A percentile compares a stretch with the other conserved stretches of the same genome.
Conservation (phyloP, 768 basidiomycete genomes). For the Panellus pusillus region DNA sequence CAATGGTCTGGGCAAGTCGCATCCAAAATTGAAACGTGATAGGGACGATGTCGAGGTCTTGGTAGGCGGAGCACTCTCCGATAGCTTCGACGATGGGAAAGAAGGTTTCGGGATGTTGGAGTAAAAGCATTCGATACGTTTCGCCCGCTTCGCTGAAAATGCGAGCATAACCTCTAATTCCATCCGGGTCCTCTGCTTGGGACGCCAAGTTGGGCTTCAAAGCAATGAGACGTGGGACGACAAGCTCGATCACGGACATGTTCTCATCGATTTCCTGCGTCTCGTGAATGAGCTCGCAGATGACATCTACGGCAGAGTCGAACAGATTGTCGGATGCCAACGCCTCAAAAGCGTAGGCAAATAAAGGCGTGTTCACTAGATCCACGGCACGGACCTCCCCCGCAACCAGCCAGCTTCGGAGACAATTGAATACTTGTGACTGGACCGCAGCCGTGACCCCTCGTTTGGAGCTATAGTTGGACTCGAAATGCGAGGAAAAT, state of each 20-base stretch:
- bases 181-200: constrained; percentile 77
- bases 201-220: constrained; percentile 62
- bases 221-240: constrained; percentile 83
- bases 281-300: constrained; percentile 96
- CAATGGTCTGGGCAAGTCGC: constrained; percentile 87
- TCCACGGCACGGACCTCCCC: constrained; percentile 73
- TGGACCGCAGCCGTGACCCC: constrained; percentile 83
- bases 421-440: constrained; percentile 76
- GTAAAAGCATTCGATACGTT: constrained; percentile 84
- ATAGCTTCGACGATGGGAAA: constrained; percentile 96
- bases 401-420: constrained; percentile 84
- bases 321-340: constrained; percentile 85
- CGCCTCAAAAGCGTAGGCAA: constrained; percentile 81
- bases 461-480: constrained; percentile 30
- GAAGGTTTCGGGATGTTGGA: constrained; percentile 90
- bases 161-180: constrained; percentile 84
- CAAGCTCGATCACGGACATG: constrained; percentile 81
- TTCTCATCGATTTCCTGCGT: constrained; percentile 97
- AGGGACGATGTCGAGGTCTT: constrained; percentile 92
- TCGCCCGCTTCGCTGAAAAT: constrained; percentile 98
- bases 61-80: constrained; percentile 87
- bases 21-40: constrained; percentile 99
- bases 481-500: background rate
- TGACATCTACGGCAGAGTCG: constrained; percentile 86
- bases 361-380: constrained; percentile 76